Evolutionary conservation across 768 basidiomycete genomes (phyloP).

Genomic region (Lyophyllum decastes): DNA sequence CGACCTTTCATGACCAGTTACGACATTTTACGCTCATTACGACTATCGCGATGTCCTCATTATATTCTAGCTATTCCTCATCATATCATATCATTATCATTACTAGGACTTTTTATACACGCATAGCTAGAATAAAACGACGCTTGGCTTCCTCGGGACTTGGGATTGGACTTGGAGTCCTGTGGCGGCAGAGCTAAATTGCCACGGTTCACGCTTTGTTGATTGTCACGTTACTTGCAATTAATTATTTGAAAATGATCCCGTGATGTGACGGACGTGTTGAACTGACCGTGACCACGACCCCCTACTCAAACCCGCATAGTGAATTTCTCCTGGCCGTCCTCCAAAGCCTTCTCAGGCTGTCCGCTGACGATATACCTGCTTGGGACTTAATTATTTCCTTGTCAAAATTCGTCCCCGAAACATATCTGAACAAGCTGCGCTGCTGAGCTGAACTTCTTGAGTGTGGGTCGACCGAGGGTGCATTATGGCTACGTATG

Average conservation of each 20-base stretch:
- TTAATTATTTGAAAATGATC: neutral
- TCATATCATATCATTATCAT: constrained; percentile 12
- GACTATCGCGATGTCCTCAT: constrained; percentile 6
- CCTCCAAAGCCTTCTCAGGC: neutral
- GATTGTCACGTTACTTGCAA: neutral
- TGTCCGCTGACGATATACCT: neutral
- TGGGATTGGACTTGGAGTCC: neutral
- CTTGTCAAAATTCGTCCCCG: too few species aligned
- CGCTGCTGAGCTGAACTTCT: neutral
- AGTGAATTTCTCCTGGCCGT: neutral
- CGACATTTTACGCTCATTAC: constrained; percentile 17
- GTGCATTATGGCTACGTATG: constrained; percentile 11
- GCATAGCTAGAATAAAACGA: neutral
- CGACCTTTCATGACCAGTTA: constrained; percentile 17
- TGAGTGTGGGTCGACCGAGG: neutral
- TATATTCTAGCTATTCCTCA: constrained; percentile 1
- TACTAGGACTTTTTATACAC: neutral
- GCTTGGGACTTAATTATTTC: neutral
- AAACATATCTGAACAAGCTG: neutral
- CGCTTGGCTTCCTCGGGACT: neutral
- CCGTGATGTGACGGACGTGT: constrained; percentile 22
- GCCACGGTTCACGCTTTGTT: neutral
- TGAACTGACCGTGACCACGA: neutral
- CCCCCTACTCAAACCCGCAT: neutral
- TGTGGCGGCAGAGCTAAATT: neutral